These are phyloP conservation scores for Vanderwaltozyma tropicalis DNA, from an alignment of 805 yeast species.

Conservation along the genomic window DNA sequence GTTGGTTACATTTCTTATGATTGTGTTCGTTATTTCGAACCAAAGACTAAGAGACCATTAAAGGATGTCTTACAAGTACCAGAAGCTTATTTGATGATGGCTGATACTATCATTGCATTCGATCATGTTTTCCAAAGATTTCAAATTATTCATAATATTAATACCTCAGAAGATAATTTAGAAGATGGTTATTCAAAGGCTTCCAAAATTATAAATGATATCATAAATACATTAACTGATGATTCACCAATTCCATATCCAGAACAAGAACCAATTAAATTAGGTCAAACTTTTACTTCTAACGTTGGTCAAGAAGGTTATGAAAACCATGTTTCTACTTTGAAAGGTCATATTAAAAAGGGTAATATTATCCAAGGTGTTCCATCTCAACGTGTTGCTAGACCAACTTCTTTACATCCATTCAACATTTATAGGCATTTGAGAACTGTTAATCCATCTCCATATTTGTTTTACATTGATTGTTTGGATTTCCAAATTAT, in stretches of 20 bases:
- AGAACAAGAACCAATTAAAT: constrained; percentile 59
- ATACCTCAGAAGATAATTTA: constrained; percentile 22
- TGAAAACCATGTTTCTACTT: constrained; percentile 62
- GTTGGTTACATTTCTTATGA: constrained; percentile 93
- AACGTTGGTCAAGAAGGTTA: constrained; percentile 93
- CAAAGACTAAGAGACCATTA: constrained; percentile 64
- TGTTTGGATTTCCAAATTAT: constrained; percentile 85
- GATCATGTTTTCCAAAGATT: constrained; percentile 92
- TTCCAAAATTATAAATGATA: constrained; percentile 43
- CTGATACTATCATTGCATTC: constrained; percentile 80
- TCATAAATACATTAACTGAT: constrained; percentile 41
- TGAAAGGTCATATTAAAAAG: constrained; percentile 71
- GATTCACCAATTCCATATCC: constrained; percentile 48
- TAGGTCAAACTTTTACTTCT: constrained; percentile 63
- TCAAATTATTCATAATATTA: constrained; percentile 77
- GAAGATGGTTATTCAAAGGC: constrained; percentile 45
- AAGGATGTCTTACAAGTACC: constrained; percentile 79
- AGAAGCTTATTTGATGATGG: constrained; percentile 85
- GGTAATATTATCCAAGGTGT: constrained; percentile 98
- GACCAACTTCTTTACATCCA: constrained; percentile 93
- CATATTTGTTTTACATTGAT: constrained; percentile 90
- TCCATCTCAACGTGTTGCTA: constrained; percentile 92
- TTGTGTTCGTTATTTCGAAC: constrained; percentile 94
- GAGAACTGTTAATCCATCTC: constrained; percentile 94
- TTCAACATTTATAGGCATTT: constrained; percentile 92